Evolutionary conservation across 2,329 filamentous ascomycete genomes (phyloP).

Genomic region (Gnomoniopsis smithogilvyi): DNA sequence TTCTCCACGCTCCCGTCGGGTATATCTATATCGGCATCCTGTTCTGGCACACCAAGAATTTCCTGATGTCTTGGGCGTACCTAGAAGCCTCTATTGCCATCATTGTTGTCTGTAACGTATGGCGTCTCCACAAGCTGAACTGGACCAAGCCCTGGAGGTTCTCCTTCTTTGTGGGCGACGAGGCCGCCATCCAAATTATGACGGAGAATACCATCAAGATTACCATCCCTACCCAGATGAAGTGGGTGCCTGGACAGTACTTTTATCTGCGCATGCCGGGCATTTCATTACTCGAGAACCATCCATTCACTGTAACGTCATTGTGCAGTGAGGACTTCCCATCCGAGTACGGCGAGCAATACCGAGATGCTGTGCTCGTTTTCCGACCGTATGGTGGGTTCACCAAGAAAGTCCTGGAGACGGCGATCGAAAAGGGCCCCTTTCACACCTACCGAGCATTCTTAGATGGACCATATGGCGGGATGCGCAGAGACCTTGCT

Average conservation of each 20-base stretch:
- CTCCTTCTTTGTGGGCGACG: slow-evolving; percentile 84
- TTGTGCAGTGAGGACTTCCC: slow-evolving; percentile 91
- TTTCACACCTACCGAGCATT: slow-evolving; percentile 92
- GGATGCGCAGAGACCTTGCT: slow-evolving; percentile 84
- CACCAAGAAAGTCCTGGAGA: slow-evolving; percentile 79
- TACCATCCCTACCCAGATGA: slow-evolving; percentile 88
- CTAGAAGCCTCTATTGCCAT: slow-evolving; percentile 78
- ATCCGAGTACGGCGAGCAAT: slow-evolving; percentile 83
- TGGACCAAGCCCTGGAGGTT: slow-evolving; percentile 79
- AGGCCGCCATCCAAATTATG: slow-evolving; percentile 84
- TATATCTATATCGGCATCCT: slow-evolving; percentile 78
- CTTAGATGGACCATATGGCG: slow-evolving; percentile 90
- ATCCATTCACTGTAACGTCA: slow-evolving; percentile 92
- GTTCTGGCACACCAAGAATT: slow-evolving; percentile 97
- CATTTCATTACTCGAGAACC: slow-evolving; percentile 86
- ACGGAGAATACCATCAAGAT: slow-evolving; percentile 94
- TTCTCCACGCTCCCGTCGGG: slow-evolving; percentile 78
- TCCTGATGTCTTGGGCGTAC: slow-evolving; percentile 85
- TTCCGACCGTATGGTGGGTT: slow-evolving; percentile 92
- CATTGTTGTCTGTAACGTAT: slow-evolving; percentile 70
- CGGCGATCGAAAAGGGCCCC: slow-evolving; percentile 78
- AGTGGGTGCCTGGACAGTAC: slow-evolving; percentile 91
- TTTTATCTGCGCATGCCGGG: slow-evolving; percentile 93
- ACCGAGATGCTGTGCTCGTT: slow-evolving; percentile 84
- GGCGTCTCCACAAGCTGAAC: slow-evolving; percentile 81